These are phyloP conservation scores for Chlamydomonas schloesseri DNA, from an alignment of 139 green algal genomes.

Conservation along the genomic window DNA sequence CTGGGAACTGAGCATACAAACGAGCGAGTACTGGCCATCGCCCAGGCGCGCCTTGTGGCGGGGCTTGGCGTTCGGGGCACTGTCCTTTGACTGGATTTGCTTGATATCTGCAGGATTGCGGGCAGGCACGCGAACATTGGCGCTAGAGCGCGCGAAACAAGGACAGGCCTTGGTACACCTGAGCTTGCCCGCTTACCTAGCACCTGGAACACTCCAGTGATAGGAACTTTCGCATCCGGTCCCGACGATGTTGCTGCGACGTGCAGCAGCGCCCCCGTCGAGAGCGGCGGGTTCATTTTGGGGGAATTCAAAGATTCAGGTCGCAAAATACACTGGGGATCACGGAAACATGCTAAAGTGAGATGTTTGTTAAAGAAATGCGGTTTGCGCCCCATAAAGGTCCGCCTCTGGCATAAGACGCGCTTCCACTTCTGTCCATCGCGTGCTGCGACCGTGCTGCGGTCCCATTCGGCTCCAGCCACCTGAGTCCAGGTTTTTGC, in stretches of 20 bases:
- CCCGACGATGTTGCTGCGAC: neutral
- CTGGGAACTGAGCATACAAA: slow-evolving; percentile 87
- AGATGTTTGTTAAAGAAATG: no score
- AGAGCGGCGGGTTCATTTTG: slow-evolving; percentile 6
- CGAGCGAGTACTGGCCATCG: slow-evolving; percentile 53
- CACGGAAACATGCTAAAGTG: no score
- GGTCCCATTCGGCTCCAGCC: no score
- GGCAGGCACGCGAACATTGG: neutral
- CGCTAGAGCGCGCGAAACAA: slow-evolving; percentile 4
- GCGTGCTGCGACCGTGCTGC: no score
- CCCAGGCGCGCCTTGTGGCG: slow-evolving; percentile 48
- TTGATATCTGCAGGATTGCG: neutral
- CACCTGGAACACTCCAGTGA: slow-evolving; percentile 7
- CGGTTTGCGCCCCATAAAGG: no score
- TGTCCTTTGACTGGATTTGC: neutral
- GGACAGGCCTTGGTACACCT: neutral
- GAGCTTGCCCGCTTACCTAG: neutral
- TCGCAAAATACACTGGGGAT: no score
- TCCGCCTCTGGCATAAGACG: no score
- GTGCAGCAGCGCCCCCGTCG: neutral
- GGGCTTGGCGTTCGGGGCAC: neutral
- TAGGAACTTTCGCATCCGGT: neutral
- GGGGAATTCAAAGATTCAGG: neutral
- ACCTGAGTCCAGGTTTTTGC: no score
- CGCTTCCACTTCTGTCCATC: no score